Conservation (phyloP, 306 rosid genomes). For the Herpetospermum pedunculosum region DNA sequence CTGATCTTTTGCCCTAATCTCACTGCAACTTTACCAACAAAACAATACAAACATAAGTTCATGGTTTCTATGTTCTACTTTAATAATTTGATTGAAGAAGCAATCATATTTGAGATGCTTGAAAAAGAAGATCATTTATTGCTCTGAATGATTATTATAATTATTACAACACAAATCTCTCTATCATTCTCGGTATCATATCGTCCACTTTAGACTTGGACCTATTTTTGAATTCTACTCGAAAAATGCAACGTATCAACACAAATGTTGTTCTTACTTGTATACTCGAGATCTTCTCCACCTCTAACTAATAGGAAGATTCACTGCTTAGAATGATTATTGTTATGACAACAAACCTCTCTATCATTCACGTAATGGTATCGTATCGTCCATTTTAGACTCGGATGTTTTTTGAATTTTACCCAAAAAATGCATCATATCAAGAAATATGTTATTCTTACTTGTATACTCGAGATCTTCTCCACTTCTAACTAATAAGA, state of each 20-base stretch:
- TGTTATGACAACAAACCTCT: not conserved
- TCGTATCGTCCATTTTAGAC: not conserved
- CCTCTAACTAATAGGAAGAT: too few relatives aligned
- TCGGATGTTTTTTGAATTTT: not conserved
- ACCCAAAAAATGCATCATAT: not conserved
- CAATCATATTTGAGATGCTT: not conserved
- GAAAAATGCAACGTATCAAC: not conserved
- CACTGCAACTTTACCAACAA: constrained; percentile 4
- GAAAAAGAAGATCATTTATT: not conserved
- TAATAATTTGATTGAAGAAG: not conserved
- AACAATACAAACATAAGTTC: not conserved
- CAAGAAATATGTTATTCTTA: not conserved
- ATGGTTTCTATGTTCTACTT: not conserved
- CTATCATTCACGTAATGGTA: not conserved
- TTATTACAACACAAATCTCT: not conserved
- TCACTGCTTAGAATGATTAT: not conserved
- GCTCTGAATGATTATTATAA: not conserved
- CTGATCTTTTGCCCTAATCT: constrained; percentile 30
- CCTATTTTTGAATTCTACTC: not conserved
- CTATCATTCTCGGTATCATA: not conserved
- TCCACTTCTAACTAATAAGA: too few relatives aligned
- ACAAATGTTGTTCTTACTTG: not conserved
- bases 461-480: too few relatives aligned
- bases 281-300: not conserved
- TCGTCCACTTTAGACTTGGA: not conserved